Evolutionary conservation across 2,329 filamentous ascomycete genomes (phyloP).

Genomic region (Hortaea sp.): DNA sequence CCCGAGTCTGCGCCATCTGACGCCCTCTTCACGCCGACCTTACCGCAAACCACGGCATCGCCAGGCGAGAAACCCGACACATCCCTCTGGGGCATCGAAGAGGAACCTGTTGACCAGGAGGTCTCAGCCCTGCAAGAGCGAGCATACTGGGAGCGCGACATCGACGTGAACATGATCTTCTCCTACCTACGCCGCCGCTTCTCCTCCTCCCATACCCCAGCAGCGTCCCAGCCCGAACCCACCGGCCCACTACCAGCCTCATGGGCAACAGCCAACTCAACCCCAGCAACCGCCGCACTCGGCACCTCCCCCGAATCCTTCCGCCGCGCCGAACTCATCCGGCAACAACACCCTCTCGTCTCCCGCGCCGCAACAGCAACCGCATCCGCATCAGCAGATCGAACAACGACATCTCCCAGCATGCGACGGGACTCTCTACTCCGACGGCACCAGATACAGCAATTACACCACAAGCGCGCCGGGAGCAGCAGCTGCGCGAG

Average conservation of each 20-base stretch:
- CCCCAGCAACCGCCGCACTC: constrained; percentile 24
- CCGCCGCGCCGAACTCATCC: constrained; percentile 71
- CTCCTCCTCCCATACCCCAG: constrained; percentile 34
- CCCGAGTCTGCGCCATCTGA: constrained; percentile 7
- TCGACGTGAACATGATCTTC: constrained; percentile 88
- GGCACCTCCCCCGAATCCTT: constrained; percentile 48
- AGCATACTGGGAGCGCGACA: constrained; percentile 87
- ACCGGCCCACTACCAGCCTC: constrained; percentile 20
- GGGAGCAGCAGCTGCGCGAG: constrained; percentile 31
- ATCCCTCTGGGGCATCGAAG: constrained; percentile 57
- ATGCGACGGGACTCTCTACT: constrained; percentile 11
- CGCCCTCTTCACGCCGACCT: constrained; percentile 21
- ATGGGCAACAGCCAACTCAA: constrained; percentile 22
- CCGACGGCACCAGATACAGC: constrained; percentile 32
- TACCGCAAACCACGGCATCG: constrained; percentile 20
- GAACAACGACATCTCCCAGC: constrained; percentile 21
- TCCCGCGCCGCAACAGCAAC: constrained; percentile 37
- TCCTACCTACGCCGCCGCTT: constrained; percentile 73
- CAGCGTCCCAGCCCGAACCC: constrained; percentile 14
- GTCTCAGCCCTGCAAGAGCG: constrained; percentile 34
- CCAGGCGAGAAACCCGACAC: constrained; percentile 32
- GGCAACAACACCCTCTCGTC: constrained; percentile 81
- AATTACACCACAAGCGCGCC: constrained; percentile 24
- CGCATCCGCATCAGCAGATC: constrained; percentile 6
- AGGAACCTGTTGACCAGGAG: constrained; percentile 36